These are phyloP conservation scores for Cinnamomum chago DNA, from an alignment of 164 flowering plant genomes.

Conservation along the genomic window DNA sequence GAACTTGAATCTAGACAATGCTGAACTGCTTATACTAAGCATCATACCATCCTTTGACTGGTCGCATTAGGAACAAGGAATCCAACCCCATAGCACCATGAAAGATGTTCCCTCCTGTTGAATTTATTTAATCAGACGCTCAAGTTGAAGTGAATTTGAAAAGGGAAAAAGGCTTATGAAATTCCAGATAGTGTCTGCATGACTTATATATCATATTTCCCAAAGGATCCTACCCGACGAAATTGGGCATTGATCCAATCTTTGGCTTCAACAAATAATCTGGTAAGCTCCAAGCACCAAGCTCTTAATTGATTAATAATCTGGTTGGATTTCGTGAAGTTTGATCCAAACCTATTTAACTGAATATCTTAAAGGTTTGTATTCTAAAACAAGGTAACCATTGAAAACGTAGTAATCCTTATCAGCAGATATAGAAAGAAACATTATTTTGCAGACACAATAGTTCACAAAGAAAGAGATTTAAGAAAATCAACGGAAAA, in stretches of 20 bases:
- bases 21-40: not conserved
- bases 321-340: too few species aligned
- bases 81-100: constrained; percentile 99
- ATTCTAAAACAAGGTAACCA: too few species aligned
- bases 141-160: not conserved
- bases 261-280: not conserved
- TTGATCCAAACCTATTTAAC: too few species aligned
- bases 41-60: constrained; percentile 93
- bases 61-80: constrained; percentile 91
- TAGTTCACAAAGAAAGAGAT: too few species aligned
- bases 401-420: too few species aligned
- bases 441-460: too few species aligned
- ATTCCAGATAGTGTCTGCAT: not conserved
- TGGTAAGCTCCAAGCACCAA: too few species aligned
- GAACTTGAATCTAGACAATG: not conserved
- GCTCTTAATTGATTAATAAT: too few species aligned
- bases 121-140: constrained; percentile 2
- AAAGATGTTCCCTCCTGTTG: constrained; percentile 89
- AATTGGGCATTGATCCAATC: not conserved
- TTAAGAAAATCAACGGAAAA: too few species aligned
- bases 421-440: too few species aligned
- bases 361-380: too few species aligned
- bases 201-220: not conserved
- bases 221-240: not conserved
- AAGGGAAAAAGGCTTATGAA: not conserved